phyloP scores from a whole-genome alignment of 306 rosid genomes.

The Quercus berberidifolia region DNA sequence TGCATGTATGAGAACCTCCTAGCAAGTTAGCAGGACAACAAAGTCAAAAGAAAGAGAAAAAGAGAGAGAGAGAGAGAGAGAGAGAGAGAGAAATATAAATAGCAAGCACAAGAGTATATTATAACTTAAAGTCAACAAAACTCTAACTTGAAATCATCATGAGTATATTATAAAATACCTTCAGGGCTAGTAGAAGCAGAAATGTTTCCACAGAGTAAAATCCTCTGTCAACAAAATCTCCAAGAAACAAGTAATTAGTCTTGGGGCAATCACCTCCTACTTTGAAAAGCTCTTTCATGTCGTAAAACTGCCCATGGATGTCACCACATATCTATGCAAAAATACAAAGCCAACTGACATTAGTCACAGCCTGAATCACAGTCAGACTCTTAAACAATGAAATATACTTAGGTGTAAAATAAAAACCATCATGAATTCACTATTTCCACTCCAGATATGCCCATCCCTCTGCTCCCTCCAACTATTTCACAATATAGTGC shows the following conservation, averaged over 20 bases:
- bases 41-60: conserved; percentile 1
- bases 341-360: conserved; percentile 11
- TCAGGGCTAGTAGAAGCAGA: conserved; percentile 88
- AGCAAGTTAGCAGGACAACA: not conserved
- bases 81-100: not conserved
- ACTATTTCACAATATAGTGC: not conserved
- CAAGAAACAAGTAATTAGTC: conserved; percentile 94
- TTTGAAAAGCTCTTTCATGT: conserved; percentile 98
- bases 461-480: not conserved
- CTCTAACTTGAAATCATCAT: not conserved
- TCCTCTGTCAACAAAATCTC: conserved; percentile 98
- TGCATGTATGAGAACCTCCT: conserved; percentile 1
- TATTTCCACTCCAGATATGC: not conserved
- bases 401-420: not conserved
- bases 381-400: conserved; percentile 1
- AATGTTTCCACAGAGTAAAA: conserved; percentile 92
- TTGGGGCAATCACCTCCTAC: conserved; percentile 99
- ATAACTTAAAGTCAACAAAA: not conserved
- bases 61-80: not conserved
- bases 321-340: conserved; percentile 85
- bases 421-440: not conserved
- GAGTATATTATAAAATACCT: conserved; percentile 46
- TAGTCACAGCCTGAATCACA: conserved; percentile 9
- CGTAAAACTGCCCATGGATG: conserved; percentile 98
- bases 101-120: not conserved